Conservation (phyloP, 345 rosid species). For the Salix brachista region DNA sequence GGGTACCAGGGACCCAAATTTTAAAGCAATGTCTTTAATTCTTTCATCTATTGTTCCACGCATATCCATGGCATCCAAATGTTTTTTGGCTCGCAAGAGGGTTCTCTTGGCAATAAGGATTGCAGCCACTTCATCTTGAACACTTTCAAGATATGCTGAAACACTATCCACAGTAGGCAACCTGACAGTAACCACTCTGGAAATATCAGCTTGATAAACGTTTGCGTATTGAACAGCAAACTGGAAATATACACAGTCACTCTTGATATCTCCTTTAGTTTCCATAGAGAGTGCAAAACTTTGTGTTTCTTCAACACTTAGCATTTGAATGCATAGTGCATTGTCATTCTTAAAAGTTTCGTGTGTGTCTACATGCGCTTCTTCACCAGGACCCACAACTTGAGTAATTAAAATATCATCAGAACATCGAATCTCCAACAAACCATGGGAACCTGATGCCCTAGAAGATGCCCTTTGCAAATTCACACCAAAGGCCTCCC, state of each 20-base stretch:
- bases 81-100: conserved; percentile 61
- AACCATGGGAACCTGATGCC: conserved; percentile 80
- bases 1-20: conserved; percentile 73
- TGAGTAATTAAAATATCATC: conserved; percentile 86
- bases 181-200: conserved; percentile 77
- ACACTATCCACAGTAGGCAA: conserved; percentile 82
- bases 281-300: conserved; percentile 89
- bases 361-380: conserved; percentile 67
- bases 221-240: conserved; percentile 72
- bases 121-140: conserved; percentile 82
- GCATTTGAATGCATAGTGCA: conserved; percentile 73
- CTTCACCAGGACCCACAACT: conserved; percentile 97
- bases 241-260: conserved; percentile 71
- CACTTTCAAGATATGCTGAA: conserved; percentile 76
- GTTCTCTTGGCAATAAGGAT: conserved; percentile 90
- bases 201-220: conserved; percentile 80
- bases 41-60: conserved; percentile 78
- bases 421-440: conserved; percentile 89
- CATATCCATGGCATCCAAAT: conserved; percentile 67
- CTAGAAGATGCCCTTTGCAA: conserved; percentile 90
- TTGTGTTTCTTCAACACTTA: conserved; percentile 90
- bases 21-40: conserved; percentile 76
- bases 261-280: conserved; percentile 70
- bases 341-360: conserved; percentile 65
- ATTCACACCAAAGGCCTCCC: conserved; percentile 96